Conservation (phyloP, 2,329 filamentous ascomycete species). For the Albophoma yamanashiensis region DNA sequence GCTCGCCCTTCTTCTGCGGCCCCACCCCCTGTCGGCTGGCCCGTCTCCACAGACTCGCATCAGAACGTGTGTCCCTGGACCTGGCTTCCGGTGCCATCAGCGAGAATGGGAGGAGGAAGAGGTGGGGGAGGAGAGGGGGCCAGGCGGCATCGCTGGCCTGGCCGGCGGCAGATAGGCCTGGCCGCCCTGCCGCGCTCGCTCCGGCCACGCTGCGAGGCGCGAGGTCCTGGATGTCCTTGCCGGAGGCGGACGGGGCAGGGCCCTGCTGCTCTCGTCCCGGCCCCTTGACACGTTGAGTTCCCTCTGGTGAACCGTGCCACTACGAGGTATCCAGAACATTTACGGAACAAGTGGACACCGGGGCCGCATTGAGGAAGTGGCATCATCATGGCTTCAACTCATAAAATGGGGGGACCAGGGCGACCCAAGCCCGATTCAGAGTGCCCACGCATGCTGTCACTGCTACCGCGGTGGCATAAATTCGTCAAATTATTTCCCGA, state of each 20-base stretch:
- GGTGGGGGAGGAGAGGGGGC: not conserved
- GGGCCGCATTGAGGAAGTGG: not conserved
- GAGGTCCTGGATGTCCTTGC: not conserved
- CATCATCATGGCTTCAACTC: constrained; percentile 1
- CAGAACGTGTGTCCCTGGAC: constrained; percentile 8
- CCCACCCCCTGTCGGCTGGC: constrained; percentile 9
- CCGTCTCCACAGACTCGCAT: constrained; percentile 9
- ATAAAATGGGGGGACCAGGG: not conserved
- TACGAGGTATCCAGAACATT: not conserved
- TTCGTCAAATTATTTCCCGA: constrained; percentile 7
- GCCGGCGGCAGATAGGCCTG: not conserved
- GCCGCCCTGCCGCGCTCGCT: not conserved
- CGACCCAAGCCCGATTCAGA: not conserved
- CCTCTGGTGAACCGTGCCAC: not conserved
- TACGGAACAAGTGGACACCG: constrained; percentile 2
- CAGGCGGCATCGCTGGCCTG: not conserved
- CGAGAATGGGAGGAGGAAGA: not conserved
- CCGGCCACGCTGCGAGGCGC: not conserved
- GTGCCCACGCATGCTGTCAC: not conserved
- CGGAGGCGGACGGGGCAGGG: not conserved
- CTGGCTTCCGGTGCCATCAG: not conserved
- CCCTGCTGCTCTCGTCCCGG: not conserved
- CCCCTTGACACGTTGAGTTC: not conserved
- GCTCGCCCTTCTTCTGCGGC: not conserved
- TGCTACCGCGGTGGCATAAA: constrained; percentile 2